Evolutionary conservation across 1,284 basidiomycete genomes (phyloP), one percentile per base, ranked within the genome.

Genomic region (Chalciporus sp.): DNA sequence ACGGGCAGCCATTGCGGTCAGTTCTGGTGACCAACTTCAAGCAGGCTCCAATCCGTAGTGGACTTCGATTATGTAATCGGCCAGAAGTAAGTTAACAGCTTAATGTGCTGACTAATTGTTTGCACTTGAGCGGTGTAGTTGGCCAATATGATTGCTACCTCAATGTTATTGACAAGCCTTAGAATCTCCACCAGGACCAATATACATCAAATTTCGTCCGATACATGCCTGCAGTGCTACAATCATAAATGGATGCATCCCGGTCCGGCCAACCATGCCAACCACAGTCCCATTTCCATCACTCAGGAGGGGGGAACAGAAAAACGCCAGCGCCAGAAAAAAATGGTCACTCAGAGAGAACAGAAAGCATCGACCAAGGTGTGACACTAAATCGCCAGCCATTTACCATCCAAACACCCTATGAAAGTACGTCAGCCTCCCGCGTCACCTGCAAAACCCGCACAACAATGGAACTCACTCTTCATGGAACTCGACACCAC

Each of bases 401-500:
- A 35, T 35, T 14, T 37, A 37, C 35, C 35, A 37, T n/a, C 35
- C 35, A 37, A 37, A 37, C n/a, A 37, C 35, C n/a, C 31, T 33
- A 33, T 14, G 12, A 6, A 33, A 14, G 12, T 12, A 33, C 12
- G 31, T 33, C 31, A 33, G 31, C 31, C 6, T 29, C 28, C 28
- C 11, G 11, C 31, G 14, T 33, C 12, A 14, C 31, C 14, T 14
- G 12, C 4, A 4, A 33, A 33, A 16, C 12, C 12, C 11, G 6
- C 14, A 14, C 31, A 33, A 33, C 12, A 4, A 12, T 14, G 6
- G 11, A 33, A 33, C 31, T 33, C 14, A 33, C 31, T 33, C 31
- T 29, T 88, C 84, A 65, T 85, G 80, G 2, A 88, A 58, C 70
- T 91, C 88, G 47, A 91, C 75, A 2, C 89, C 88, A 3, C 88